Conservation (phyloP, 805 yeast species). For the Zygoascus biomembranicola region DNA sequence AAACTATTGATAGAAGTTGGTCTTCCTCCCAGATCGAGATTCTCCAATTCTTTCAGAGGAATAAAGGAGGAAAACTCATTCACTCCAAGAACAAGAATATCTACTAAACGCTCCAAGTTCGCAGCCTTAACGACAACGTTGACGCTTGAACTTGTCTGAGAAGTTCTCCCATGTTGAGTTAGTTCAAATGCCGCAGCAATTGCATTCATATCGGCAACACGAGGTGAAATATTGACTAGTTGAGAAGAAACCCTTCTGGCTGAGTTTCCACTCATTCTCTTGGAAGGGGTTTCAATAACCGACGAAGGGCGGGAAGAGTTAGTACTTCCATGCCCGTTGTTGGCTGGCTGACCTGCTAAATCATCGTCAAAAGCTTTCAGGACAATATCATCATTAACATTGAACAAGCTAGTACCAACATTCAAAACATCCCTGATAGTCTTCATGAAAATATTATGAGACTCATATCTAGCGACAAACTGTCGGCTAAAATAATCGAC, state of each 20-base stretch:
- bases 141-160: slow-evolving; percentile 13
- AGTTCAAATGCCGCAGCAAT: slow-evolving; percentile 4
- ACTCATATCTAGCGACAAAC: slow-evolving; percentile 24
- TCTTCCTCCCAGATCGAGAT: neutral
- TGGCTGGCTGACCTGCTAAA: slow-evolving; percentile 4
- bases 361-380: slow-evolving; percentile 46
- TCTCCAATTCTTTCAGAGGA: slow-evolving; percentile 13
- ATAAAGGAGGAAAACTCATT: slow-evolving; percentile 41
- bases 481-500: slow-evolving; percentile 36
- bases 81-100: slow-evolving; percentile 66
- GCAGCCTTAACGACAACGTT: slow-evolving; percentile 58
- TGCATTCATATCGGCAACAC: neutral
- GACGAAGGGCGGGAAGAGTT: slow-evolving; percentile 35
- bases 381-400: slow-evolving; percentile 45
- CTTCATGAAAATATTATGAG: slow-evolving; percentile 43
- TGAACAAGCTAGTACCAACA: slow-evolving; percentile 49
- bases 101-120: slow-evolving; percentile 66
- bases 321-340: neutral
- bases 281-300: slow-evolving; percentile 41
- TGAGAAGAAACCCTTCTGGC: slow-evolving; percentile 26
- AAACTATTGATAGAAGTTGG: neutral
- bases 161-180: neutral
- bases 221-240: slow-evolving; percentile 4
- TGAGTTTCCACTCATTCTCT: slow-evolving; percentile 32
- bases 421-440: slow-evolving; percentile 57